These are phyloP conservation scores for Phycomyces nitens DNA, from an alignment of 192 early-diverging fungal genomes.

Conservation along the genomic window DNA sequence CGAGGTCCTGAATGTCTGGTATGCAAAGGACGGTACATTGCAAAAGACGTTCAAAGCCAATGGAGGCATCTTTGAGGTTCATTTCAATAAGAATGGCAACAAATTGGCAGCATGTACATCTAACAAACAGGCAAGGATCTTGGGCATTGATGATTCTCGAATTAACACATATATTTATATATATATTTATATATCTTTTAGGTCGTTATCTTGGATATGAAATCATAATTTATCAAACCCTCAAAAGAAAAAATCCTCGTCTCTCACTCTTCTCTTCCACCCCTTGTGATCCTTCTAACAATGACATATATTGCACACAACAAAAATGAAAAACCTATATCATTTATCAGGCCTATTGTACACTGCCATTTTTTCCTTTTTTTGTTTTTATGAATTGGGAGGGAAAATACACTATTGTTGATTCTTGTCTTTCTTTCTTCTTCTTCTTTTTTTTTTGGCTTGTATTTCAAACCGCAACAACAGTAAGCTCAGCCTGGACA, in stretches of 20 bases:
- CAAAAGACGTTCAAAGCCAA: constrained; percentile 52
- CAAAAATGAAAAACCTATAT: too few relatives aligned
- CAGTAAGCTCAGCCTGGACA: background rate
- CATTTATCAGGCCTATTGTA: too few relatives aligned
- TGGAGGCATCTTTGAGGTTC: constrained; percentile 58
- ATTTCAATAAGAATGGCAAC: constrained; percentile 55
- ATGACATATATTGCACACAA: too few relatives aligned
- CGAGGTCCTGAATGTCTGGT: constrained; percentile 75
- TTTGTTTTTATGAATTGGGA: too few relatives aligned
- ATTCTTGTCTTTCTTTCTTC: background rate
- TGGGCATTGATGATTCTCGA: background rate
- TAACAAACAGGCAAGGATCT: constrained; percentile 42
- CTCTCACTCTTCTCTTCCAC: background rate
- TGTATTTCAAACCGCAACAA: background rate
- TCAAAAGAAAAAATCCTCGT: background rate
- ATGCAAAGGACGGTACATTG: constrained; percentile 49
- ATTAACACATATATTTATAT: background rate
- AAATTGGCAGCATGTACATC: constrained; percentile 55
- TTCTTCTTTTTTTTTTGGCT: background rate
- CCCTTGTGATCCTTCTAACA: too few relatives aligned
- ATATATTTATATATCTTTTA: constrained; percentile 1
- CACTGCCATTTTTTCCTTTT: too few relatives aligned
- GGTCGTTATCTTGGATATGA: constrained; percentile 33
- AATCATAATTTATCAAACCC: constrained; percentile 8
- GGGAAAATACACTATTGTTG: background rate